Percentiles rank a stretch among this genome's conserved stretches.
phyloP scores from a whole-genome alignment of 2,329 filamentous ascomycete genomes.

The Rhytidhysteron rufulum region DNA sequence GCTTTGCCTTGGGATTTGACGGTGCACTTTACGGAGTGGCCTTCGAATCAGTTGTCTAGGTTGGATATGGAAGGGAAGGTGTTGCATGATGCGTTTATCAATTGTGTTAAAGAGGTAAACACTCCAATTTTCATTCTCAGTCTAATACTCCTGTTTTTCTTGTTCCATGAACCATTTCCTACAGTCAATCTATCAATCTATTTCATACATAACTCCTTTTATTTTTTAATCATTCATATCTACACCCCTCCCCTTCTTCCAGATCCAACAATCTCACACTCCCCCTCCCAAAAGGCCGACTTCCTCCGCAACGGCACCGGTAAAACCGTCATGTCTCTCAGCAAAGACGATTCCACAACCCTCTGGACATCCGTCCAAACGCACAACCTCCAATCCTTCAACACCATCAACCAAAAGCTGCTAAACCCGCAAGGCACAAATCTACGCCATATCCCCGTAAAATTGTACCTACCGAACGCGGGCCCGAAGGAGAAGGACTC shows the following conservation, averaged over 20 bases:
- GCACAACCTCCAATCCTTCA: constrained; percentile 70
- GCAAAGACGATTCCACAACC: constrained; percentile 75
- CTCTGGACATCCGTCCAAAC: constrained; percentile 78
- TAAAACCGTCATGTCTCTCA: constrained; percentile 84
- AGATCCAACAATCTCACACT: constrained; percentile 1
- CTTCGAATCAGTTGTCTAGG: constrained; percentile 54
- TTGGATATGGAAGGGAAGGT: constrained; percentile 54
- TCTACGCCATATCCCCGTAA: constrained; percentile 79
- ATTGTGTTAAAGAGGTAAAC: constrained; percentile 61
- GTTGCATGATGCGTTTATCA: constrained; percentile 64
- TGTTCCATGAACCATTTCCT: too few relatives aligned
- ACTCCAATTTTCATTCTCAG: constrained; percentile 4
- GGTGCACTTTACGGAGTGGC: constrained; percentile 58
- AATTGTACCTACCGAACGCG: constrained; percentile 70
- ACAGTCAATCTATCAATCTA: too few relatives aligned
- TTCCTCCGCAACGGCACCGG: constrained; percentile 84
- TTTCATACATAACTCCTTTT: too few relatives aligned
- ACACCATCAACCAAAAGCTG: constrained; percentile 70
- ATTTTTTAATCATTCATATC: background rate
- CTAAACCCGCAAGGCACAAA: constrained; percentile 65
- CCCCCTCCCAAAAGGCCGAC: constrained; percentile 56
- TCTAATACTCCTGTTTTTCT: too few relatives aligned
- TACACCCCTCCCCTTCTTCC: background rate
- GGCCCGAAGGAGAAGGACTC: too few relatives aligned
- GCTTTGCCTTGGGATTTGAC: constrained; percentile 60